Evolutionary conservation across 2,329 filamentous ascomycete species (phyloP), one percentile per base, ranked within the genome.

Genomic region (Colletotrichum ledebouriae): DNA sequence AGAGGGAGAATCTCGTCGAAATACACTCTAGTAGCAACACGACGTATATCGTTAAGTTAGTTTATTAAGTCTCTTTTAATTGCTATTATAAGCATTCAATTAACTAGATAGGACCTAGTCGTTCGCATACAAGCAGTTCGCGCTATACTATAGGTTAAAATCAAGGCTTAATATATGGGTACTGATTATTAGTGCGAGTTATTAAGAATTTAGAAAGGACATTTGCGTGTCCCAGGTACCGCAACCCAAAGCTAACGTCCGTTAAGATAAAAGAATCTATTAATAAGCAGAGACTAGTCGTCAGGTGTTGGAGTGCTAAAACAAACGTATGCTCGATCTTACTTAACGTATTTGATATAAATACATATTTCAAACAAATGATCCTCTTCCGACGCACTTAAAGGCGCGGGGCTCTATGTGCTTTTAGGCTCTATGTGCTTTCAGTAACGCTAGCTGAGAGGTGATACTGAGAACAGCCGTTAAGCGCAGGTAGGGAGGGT

Each of bases 171-270:
- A 44, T 44, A n/a, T 44, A 44, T 44, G 41, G 41, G 13, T 44
- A 44, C 13, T 44, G 41, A 44, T 44, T 7, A 44, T n/a, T n/a
- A 44, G 41, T 44, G 41, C 41, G 41, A 44, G 41, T 44, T 44
- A n/a, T 44, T n/a, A 44, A 44, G 41, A 44, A 44, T 42, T 42
- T 42, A n/a, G 41, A 42, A n/a, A 42, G 41, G 41, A 42, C 41
- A 44, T 44, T 44, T 44, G 41, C 41, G 13, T 44, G 41, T 44
- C 41, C 41, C 13, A 44, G 13, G 41, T 44, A 44, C 41, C 41
- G 41, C 41, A 44, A 44, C 41, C 41, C 41, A n/a, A 44, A 44
- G 41, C 41, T 44, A n/a, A 44, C 13, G 13, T 44, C 41, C 41
- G 41, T 44, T n/a, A 44, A 44, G 13, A 44, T 44, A n/a, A 44